Evolutionary conservation across 352 stramenopile species (phyloP).

Genomic region (Phytophthora pini): DNA sequence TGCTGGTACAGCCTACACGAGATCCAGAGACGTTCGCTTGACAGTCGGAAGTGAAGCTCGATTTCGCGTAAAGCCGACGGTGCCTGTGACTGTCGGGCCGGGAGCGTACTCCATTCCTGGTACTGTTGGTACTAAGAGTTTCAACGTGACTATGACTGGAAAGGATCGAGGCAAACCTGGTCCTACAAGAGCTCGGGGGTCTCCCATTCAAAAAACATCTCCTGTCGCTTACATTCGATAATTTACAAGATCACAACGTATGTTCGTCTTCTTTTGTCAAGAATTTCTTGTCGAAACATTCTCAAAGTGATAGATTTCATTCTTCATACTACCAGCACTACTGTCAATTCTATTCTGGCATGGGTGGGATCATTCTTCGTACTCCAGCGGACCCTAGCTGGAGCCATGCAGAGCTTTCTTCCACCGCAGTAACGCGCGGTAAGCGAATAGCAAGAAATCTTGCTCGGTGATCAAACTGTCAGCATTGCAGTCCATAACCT

Average conservation of each 20-base stretch:
- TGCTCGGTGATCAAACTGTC: slow-evolving; percentile 80
- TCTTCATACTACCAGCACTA: slow-evolving; percentile 24
- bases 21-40: slow-evolving; percentile 42
- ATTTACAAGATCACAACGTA: not conserved
- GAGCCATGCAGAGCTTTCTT: slow-evolving; percentile 53
- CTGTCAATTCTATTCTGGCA: slow-evolving; percentile 33
- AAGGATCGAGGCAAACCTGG: slow-evolving; percentile 28
- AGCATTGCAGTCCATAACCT: slow-evolving; percentile 81
- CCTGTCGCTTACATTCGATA: slow-evolving; percentile 3
- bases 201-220: slow-evolving; percentile 10
- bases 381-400: slow-evolving; percentile 17
- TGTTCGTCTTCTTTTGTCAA: no score
- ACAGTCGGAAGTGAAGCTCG: slow-evolving; percentile 59
- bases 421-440: slow-evolving; percentile 72
- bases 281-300: no score
- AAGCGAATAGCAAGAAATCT: slow-evolving; percentile 86
- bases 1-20: slow-evolving; percentile 29
- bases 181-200: slow-evolving; percentile 17
- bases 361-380: slow-evolving; percentile 22
- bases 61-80: slow-evolving; percentile 60
- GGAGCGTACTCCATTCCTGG: slow-evolving; percentile 61
- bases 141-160: slow-evolving; percentile 67
- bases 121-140: slow-evolving; percentile 69
- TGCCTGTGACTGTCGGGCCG: slow-evolving; percentile 53
- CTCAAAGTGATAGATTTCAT: slow-evolving; percentile 16